Percentiles rank a stretch among this genome's conserved stretches.
Evolutionary conservation across 1,139 yeast genomes (phyloP).

Genomic region (Magnusiomyces paraingens): DNA sequence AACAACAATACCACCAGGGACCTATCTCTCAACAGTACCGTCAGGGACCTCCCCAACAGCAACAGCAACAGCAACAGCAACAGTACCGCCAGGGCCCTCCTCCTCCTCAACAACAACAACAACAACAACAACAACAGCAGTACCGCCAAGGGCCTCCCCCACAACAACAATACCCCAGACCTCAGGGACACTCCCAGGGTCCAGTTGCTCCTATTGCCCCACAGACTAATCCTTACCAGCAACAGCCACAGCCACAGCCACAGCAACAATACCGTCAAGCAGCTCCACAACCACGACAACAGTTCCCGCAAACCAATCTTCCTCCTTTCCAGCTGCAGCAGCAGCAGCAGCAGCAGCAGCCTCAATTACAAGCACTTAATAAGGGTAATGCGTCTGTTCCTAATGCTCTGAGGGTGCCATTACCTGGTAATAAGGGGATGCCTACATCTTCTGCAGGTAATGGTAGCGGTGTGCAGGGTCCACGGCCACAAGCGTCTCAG

Average conservation of each 20-base stretch:
- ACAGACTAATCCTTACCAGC: background rate
- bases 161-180: background rate
- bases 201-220: too few relatives aligned
- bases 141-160: slow-evolving; percentile 30
- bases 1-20: background rate
- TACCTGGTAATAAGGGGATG: background rate
- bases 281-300: background rate
- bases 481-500: too few relatives aligned
- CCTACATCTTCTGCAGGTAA: too few relatives aligned
- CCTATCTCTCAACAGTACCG: background rate
- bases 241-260: background rate
- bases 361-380: background rate
- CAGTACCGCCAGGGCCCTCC: slow-evolving; percentile 47
- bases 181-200: background rate
- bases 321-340: background rate
- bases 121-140: slow-evolving; percentile 49
- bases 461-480: too few relatives aligned
- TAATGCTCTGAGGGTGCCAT: background rate
- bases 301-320: background rate
- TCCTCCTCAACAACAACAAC: background rate
- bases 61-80: slow-evolving; percentile 38
- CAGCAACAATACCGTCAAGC: background rate
- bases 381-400: background rate
- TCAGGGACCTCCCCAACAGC: background rate
- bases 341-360: background rate